Evolutionary conservation across 2,329 filamentous ascomycete genomes (phyloP).

Genomic region (Atkinsonella texensis): DNA sequence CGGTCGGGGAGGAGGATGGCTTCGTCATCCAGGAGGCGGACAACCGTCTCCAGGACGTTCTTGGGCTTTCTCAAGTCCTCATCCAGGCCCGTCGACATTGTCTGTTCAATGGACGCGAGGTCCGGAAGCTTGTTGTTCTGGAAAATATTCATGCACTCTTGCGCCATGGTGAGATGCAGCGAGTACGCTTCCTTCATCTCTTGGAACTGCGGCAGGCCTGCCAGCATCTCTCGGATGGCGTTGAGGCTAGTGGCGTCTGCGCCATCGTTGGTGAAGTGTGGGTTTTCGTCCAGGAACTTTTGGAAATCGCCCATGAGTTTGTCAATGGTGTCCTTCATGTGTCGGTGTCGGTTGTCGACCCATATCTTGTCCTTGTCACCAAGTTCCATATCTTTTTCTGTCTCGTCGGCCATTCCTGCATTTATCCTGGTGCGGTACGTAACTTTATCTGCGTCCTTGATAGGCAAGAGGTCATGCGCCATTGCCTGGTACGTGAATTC

Average conservation of each 20-base stretch:
- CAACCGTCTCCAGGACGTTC: conserved; percentile 73
- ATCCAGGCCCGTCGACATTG: conserved; percentile 79
- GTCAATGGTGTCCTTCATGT: conserved; percentile 97
- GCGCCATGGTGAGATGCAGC: conserved; percentile 88
- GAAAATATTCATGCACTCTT: conserved; percentile 93
- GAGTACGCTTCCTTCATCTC: conserved; percentile 94
- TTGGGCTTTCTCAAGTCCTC: conserved; percentile 89
- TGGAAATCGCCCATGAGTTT: conserved; percentile 88
- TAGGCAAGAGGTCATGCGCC: conserved; percentile 84
- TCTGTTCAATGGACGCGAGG: conserved; percentile 80
- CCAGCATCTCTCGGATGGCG: conserved; percentile 94
- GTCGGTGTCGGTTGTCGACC: conserved; percentile 85
- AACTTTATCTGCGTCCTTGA: conserved; percentile 80
- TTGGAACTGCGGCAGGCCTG: conserved; percentile 85
- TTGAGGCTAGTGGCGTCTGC: conserved; percentile 62
- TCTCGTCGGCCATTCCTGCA: conserved; percentile 54
- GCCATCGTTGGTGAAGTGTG: conserved; percentile 71
- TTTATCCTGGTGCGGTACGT: conserved; percentile 74
- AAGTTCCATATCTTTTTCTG: conserved; percentile 86
- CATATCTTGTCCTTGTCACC: conserved; percentile 86
- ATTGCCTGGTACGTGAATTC: conserved; percentile 99
- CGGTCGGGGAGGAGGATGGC: conserved; percentile 60
- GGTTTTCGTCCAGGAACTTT: conserved; percentile 81
- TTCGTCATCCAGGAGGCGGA: conserved; percentile 79
- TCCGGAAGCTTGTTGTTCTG: conserved; percentile 75